Base-by-base conservation (phyloP, 1,284 basidiomycete genomes). In the Takashimella koratensis region DNA sequence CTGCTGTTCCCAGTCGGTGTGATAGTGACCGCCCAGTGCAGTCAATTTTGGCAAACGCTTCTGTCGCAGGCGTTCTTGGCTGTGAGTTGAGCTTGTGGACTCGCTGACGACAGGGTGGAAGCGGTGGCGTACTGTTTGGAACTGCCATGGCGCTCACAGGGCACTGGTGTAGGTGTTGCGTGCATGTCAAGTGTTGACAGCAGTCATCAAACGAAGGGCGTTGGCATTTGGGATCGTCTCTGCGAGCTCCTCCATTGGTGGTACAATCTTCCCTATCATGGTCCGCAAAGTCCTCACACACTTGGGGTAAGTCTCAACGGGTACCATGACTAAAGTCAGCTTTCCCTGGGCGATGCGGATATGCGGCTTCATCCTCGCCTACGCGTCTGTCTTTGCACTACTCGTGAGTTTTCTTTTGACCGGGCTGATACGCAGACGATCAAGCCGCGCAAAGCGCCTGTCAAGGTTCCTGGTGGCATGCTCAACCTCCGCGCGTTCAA, bases 41-140 rank as follows among this genome's bases (percentile, higher is more conserved):
- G 51, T 83, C 82, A 78, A 57, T 84, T 82, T 62, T 84, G 81
- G 80, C 82, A 84, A 16, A 22, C 49, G 13, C 41, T 56, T 11
- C 45, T 56, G 3, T 24, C 42, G 2, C 53, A 51, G 27, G 60
- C 57, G 22, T 24, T 62, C 62, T 39, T 59, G 8, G 50, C 56
- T 45, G n/a, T n/a, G n/a, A n/a, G n/a, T n/a, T n/a, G n/a, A n/a
- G n/a, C n/a, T n/a, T n/a, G n/a, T n/a, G n/a, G n/a, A n/a, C n/a
- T n/a, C n/a, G n/a, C n/a, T n/a, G n/a, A n/a, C n/a, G n/a, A n/a
- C n/a, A n/a, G n/a, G 56, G 47, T 1, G 8, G 49, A 47, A 40
- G 23, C 2, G 54, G 52, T 2, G 80, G 81, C 3, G 67, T 78
- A 2, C 71, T 81, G 4, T 82, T 79, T 57, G 79, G 77, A 21